phyloP scores from a whole-genome alignment of 345 rosid genomes.

The Eucalyptus sp. region DNA sequence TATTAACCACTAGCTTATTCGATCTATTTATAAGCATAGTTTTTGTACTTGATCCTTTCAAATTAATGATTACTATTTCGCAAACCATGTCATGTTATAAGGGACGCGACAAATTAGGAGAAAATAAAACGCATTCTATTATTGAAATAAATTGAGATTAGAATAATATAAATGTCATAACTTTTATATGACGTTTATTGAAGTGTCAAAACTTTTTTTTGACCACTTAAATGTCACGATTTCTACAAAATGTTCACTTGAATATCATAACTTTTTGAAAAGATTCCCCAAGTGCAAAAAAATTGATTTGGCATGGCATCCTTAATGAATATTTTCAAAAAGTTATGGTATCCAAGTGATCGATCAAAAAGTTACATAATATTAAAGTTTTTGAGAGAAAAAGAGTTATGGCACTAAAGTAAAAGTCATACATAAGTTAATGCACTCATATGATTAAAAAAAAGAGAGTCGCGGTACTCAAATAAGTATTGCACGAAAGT shows the following conservation, averaged over 20 bases:
- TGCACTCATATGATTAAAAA: no score
- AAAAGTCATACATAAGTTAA: background rate
- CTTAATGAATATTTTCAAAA: background rate
- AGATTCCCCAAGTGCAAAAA: background rate
- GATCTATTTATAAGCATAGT: background rate
- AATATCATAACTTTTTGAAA: background rate
- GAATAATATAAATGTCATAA: rapidly evolving
- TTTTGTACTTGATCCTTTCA: background rate
- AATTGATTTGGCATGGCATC: background rate
- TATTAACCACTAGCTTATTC: background rate
- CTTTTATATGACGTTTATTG: no score
- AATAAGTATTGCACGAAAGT: rapidly evolving
- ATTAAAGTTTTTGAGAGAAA: rapidly evolving
- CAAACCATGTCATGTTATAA: background rate
- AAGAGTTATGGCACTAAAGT: background rate
- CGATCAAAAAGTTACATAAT: background rate
- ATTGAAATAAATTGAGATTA: background rate
- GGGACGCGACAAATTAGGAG: background rate
- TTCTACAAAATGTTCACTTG: no score
- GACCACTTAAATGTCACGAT: rapidly evolving
- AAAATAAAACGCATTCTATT: background rate
- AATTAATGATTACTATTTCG: background rate
- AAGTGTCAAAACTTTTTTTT: no score
- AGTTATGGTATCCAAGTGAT: no score
- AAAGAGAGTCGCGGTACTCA: rapidly evolving